A percentile compares a stretch with the other conserved stretches of the same genome.
Evolutionary conservation across 1,284 basidiomycete species (phyloP).

Genomic region (Cryptococcus sp.): DNA sequence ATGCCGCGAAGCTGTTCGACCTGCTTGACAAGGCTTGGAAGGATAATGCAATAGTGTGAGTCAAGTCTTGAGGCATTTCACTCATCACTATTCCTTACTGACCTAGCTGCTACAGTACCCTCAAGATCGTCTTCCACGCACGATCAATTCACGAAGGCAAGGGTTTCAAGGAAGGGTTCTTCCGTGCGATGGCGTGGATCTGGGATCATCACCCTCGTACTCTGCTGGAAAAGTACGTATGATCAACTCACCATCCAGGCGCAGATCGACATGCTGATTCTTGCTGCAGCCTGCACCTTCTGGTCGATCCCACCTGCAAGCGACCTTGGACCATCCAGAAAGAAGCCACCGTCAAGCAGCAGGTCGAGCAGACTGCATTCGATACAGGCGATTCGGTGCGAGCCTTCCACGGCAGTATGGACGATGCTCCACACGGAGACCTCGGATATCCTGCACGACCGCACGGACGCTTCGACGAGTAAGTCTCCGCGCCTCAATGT

Average conservation of each 20-base stretch:
- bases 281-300: conserved; percentile 25
- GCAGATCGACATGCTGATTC: neutral
- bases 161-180: conserved; percentile 30
- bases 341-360: conserved; percentile 18
- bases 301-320: conserved; percentile 35
- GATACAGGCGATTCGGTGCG: conserved; percentile 2
- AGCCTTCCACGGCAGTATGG: too few species aligned
- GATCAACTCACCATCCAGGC: neutral
- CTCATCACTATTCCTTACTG: neutral
- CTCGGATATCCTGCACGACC: conserved; percentile 32
- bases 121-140: conserved; percentile 35
- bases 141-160: conserved; percentile 46
- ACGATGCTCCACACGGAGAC: too few species aligned
- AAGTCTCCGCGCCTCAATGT: conserved; percentile 3
- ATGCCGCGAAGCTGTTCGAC: conserved; percentile 9
- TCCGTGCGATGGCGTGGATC: conserved; percentile 29
- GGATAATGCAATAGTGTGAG: conserved; percentile 29
- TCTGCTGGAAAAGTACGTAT: conserved; percentile 32
- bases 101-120: conserved; percentile 18
- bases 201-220: conserved; percentile 37
- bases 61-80: neutral
- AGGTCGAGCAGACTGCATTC: neutral
- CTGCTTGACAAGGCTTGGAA: conserved; percentile 27
- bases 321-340: conserved; percentile 20
- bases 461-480: conserved; percentile 40